Base-by-base conservation (phyloP, 352 stramenopile species). In the Pythium diclinum region DNA sequence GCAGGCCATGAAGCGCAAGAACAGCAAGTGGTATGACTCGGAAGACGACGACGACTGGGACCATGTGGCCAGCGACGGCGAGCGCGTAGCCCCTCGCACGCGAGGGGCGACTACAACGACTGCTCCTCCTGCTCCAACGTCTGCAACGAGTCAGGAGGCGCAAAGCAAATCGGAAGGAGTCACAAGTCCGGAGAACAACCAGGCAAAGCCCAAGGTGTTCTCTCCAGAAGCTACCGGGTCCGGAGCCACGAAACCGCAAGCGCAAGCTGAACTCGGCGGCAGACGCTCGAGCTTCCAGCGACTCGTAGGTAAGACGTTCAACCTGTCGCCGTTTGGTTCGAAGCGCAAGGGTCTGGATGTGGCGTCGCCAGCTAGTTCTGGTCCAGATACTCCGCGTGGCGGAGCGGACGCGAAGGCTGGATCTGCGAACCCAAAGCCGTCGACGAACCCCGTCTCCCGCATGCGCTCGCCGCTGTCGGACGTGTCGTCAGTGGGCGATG, bases 241-340 rank as follows among this genome's bases (percentile, higher is more conserved):
- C 21, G 44, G 44, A 28, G n/a, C 42, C 16, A 13, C 13, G 2
- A 49, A 49, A 8, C 3, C n/a, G 17, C 17, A 16, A 16, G 34
- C 38, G 11, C 38, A 21, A 10, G 44, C n/a, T 7, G 44, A 51
- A n/a, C 3, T 51, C 3, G 33, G 34, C 10, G 77, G 72, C 40
- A 85, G 83, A 59, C 76, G 77, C 49, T 80, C 73, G 7, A 85
- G 80, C 23, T 75, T 91, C 23, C 71, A 87, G 63, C 89, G 84
- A n/a, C 72, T 90, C 21, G 76, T 89, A 30, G 75, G 77, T 23
- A 90, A 86, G 44, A 86, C 78, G 6, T 81, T 79, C 42, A 74
- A 72, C 1, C 72, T 91, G 49, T 90, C 82, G n/a, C 81, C 84
- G 0, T 88, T 81, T 40, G 59, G 63, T 3, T 86, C 69, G 59